phyloP scores from a whole-genome alignment of 1,284 basidiomycete species.

The Apiotrichum laibachii region DNA sequence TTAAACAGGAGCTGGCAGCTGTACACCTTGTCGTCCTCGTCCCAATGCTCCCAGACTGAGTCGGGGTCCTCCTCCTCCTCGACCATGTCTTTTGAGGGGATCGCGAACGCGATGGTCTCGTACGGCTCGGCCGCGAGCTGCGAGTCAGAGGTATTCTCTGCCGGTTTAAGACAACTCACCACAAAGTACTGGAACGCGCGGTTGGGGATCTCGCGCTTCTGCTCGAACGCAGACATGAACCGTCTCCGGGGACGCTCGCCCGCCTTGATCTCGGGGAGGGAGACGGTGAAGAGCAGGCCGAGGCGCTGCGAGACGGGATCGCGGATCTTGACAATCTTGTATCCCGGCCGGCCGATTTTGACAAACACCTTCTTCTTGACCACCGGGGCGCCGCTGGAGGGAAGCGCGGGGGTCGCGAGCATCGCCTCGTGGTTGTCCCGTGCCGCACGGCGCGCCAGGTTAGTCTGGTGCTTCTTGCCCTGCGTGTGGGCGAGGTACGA shows the following conservation, averaged over 20 bases:
- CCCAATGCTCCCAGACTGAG: slow-evolving; percentile 94
- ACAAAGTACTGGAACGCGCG: slow-evolving; percentile 96
- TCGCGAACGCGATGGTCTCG: slow-evolving; percentile 96
- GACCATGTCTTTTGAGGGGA: slow-evolving; percentile 95
- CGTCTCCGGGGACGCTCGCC: slow-evolving; percentile 80
- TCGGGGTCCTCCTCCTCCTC: slow-evolving; percentile 75
- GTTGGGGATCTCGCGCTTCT: slow-evolving; percentile 91
- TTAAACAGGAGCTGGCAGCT: slow-evolving; percentile 90
- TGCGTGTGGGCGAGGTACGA: slow-evolving; percentile 99
- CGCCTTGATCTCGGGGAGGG: slow-evolving; percentile 88
- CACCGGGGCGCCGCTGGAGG: slow-evolving; percentile 47
- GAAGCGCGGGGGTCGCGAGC: slow-evolving; percentile 72
- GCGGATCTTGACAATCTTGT: slow-evolving; percentile 56
- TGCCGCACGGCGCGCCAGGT: slow-evolving; percentile 91
- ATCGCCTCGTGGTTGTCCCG: slow-evolving; percentile 91
- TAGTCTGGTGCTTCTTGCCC: slow-evolving; percentile 99
- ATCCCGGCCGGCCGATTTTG: slow-evolving; percentile 89
- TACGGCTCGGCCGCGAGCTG: slow-evolving; percentile 98
- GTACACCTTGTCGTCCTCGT: slow-evolving; percentile 92
- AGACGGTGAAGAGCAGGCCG: slow-evolving; percentile 95
- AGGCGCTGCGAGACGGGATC: slow-evolving; percentile 55
- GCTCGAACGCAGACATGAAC: slow-evolving; percentile 99
- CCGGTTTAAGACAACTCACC: slow-evolving; percentile 59
- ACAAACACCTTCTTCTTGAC: slow-evolving; percentile 90
- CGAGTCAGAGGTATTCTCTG: not conserved